Evolutionary conservation across 2,329 filamentous ascomycete genomes (phyloP).

Genomic region (Rhinocladiella mackenziei): DNA sequence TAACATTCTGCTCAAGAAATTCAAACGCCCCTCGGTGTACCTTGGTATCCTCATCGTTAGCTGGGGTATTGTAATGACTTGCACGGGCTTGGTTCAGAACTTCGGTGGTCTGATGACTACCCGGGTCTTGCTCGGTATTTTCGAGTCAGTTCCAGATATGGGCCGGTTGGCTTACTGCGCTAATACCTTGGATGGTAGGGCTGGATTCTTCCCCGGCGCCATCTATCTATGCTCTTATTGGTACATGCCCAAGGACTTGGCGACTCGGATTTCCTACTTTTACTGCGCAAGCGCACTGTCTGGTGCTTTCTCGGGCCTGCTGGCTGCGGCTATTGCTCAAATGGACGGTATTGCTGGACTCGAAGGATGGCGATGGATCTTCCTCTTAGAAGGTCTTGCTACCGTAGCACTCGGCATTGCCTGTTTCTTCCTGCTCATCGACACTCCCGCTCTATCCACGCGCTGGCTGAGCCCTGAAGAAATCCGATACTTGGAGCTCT

Average conservation of each 20-base stretch:
- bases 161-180: not conserved
- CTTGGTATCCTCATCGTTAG: slow-evolving; percentile 30
- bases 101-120: slow-evolving; percentile 44
- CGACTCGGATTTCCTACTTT: slow-evolving; percentile 41
- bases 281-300: slow-evolving; percentile 47
- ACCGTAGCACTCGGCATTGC: slow-evolving; percentile 42
- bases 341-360: slow-evolving; percentile 48
- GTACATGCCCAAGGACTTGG: slow-evolving; percentile 43
- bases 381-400: slow-evolving; percentile 50
- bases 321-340: slow-evolving; percentile 49
- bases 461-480: slow-evolving; percentile 15
- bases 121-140: slow-evolving; percentile 44
- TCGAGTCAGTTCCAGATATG: slow-evolving; percentile 27
- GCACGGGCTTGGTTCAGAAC: slow-evolving; percentile 48
- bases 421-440: slow-evolving; percentile 44
- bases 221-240: slow-evolving; percentile 44
- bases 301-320: slow-evolving; percentile 50
- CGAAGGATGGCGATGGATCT: slow-evolving; percentile 50
- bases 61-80: slow-evolving; percentile 49
- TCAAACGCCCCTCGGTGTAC: slow-evolving; percentile 12
- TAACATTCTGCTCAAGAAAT: slow-evolving; percentile 57
- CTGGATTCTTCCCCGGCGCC: slow-evolving; percentile 41
- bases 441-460: slow-evolving; percentile 40
- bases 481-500: slow-evolving; percentile 12
- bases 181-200: slow-evolving; percentile 16